Conservation (phyloP, 805 yeast genomes). For the Barnettozyma populi region DNA sequence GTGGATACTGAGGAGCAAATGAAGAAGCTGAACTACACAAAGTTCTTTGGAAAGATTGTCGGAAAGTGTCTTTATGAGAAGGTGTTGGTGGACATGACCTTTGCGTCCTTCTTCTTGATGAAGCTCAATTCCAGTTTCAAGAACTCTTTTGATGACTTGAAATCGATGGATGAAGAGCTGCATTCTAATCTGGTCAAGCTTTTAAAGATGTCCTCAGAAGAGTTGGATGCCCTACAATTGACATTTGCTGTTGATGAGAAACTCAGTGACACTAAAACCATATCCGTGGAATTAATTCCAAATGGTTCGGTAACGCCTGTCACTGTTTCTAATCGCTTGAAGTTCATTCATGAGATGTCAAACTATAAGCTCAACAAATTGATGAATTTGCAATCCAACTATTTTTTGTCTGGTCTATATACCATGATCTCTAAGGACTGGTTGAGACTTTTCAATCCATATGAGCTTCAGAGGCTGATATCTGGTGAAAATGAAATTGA, state of each 20-base stretch:
- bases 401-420: constrained; percentile 66
- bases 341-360: constrained; percentile 73
- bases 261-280: constrained; percentile 29
- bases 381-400: constrained; percentile 50
- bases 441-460: constrained; percentile 80
- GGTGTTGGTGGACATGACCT: constrained; percentile 72
- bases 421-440: constrained; percentile 65
- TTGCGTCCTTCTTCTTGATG: constrained; percentile 80
- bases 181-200: constrained; percentile 62
- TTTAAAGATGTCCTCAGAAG: constrained; percentile 46
- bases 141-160: constrained; percentile 74
- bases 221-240: constrained; percentile 49
- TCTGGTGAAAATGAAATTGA: constrained; percentile 68
- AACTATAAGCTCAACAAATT: constrained; percentile 69
- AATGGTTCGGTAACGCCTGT: constrained; percentile 57
- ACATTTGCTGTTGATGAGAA: constrained; percentile 59
- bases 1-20: constrained; percentile 28
- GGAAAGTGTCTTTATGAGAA: constrained; percentile 89
- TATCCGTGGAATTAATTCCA: constrained; percentile 53
- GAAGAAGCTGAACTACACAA: constrained; percentile 31
- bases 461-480: constrained; percentile 77
- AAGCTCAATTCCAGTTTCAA: constrained; percentile 40
- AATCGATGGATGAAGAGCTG: constrained; percentile 61
- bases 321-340: constrained; percentile 51
- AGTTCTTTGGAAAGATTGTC: constrained; percentile 74